Evolutionary conservation across 2,329 filamentous ascomycete species (phyloP).

Genomic region (Fusarium xylarioides): DNA sequence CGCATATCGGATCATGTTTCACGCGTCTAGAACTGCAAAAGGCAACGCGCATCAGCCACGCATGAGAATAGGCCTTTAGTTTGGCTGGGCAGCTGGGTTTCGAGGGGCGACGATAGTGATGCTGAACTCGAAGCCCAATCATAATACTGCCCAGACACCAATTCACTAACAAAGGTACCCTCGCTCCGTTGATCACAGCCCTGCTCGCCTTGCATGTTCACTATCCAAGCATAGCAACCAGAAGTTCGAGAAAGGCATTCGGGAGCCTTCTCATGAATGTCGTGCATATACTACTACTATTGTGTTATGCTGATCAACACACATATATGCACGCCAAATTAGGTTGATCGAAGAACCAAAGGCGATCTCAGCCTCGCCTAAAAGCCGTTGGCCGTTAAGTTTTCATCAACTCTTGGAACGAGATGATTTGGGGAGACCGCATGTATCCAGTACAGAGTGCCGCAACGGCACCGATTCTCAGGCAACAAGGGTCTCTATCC

Average conservation of each 20-base stretch:
- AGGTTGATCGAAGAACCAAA: conserved; percentile 18
- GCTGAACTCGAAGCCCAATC: conserved; percentile 35
- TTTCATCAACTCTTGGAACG: not conserved
- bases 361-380: conserved; percentile 42
- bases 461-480: conserved; percentile 27
- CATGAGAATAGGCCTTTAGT: conserved; percentile 32
- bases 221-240: conserved; percentile 10
- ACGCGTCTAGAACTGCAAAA: conserved; percentile 44
- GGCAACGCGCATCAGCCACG: conserved; percentile 43
- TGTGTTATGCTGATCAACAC: conserved; percentile 18
- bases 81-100: conserved; percentile 6
- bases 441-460: conserved; percentile 32
- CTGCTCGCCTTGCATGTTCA: conserved; percentile 29
- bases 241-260: not conserved
- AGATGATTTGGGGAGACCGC: not conserved
- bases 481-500: conserved; percentile 32
- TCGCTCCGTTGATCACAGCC: conserved; percentile 21
- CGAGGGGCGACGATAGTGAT: conserved; percentile 26
- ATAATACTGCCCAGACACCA: conserved; percentile 37
- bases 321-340: conserved; percentile 27
- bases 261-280: conserved; percentile 26
- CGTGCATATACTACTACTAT: conserved; percentile 34
- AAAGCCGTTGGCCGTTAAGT: conserved; percentile 15
- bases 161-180: conserved; percentile 39
- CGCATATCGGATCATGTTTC: conserved; percentile 46